Evolutionary conservation across 257 asterid genomes (phyloP).

Genomic region (Solanum virginianum): DNA sequence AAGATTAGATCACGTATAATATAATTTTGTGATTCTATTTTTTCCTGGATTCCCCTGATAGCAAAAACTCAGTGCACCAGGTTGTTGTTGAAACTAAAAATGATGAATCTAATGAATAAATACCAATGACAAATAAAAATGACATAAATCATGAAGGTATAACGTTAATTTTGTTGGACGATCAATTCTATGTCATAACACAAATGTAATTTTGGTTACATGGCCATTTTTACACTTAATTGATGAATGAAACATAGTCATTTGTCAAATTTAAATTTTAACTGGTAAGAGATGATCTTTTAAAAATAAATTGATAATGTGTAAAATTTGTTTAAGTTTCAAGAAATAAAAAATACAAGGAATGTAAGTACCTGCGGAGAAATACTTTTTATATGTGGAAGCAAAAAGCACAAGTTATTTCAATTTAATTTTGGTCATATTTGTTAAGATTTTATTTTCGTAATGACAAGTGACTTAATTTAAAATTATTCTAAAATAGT

Average conservation of each 20-base stretch:
- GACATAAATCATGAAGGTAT: background rate
- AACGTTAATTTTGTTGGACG: background rate
- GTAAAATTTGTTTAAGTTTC: too few species aligned
- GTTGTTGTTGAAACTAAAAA: background rate
- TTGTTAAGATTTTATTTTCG: background rate
- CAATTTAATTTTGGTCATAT: background rate
- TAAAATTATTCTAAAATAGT: background rate
- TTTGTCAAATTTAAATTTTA: background rate
- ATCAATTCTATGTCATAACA: background rate
- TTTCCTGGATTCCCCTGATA: too few species aligned
- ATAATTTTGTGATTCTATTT: background rate
- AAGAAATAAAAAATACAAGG: background rate
- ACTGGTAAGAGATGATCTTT: background rate
- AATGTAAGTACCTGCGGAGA: background rate
- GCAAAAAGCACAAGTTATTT: background rate
- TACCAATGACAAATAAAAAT: too few species aligned
- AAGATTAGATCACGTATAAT: too few species aligned
- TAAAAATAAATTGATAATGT: background rate
- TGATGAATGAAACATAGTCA: background rate
- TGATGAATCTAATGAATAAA: too few species aligned
- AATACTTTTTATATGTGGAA: background rate
- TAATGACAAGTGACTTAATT: background rate
- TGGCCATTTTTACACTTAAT: too few species aligned
- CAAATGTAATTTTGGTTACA: background rate
- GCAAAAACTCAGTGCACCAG: too few species aligned